A percentile compares a stretch with the other conserved stretches of the same genome.
These are phyloP conservation scores for Neurospora sp. DNA, from an alignment of 2,329 filamentous ascomycete genomes.

Conservation along the genomic window DNA sequence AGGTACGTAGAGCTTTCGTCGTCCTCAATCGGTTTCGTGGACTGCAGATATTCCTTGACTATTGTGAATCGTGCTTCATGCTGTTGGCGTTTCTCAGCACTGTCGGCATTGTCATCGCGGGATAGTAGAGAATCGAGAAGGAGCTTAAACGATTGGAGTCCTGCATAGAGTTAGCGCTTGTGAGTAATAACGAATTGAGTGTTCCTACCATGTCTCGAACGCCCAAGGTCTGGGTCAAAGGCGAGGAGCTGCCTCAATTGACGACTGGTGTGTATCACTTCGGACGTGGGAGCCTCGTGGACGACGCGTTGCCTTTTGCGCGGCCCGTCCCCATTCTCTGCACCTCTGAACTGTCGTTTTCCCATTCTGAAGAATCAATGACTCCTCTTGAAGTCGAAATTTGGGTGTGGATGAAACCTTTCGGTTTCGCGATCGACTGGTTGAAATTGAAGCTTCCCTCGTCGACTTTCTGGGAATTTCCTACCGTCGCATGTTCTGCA, in stretches of 20 bases:
- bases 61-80: conserved; percentile 44
- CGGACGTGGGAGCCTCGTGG: conserved; percentile 46
- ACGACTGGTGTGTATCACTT: conserved; percentile 51
- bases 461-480: conserved; percentile 10
- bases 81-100: neutral
- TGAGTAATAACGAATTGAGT: neutral
- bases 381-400: neutral
- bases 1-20: conserved; percentile 57
- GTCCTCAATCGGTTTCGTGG: conserved; percentile 38
- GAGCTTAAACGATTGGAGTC: conserved; percentile 58
- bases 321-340: conserved; percentile 30
- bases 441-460: neutral
- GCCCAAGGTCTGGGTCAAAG: conserved; percentile 60
- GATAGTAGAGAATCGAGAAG: conserved; percentile 58
- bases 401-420: neutral
- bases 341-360: conserved; percentile 32
- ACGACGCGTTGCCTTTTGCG: conserved; percentile 47
- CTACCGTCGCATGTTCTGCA: conserved; percentile 7
- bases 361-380: conserved; percentile 25
- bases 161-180: conserved; percentile 25
- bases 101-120: conserved; percentile 30
- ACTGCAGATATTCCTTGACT: conserved; percentile 58
- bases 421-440: neutral
- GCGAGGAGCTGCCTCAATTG: conserved; percentile 59
- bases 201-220: conserved; percentile 52